These are phyloP conservation scores for Alternaria burnsii DNA, from an alignment of 2,329 filamentous ascomycete genomes.

Conservation along the genomic window DNA sequence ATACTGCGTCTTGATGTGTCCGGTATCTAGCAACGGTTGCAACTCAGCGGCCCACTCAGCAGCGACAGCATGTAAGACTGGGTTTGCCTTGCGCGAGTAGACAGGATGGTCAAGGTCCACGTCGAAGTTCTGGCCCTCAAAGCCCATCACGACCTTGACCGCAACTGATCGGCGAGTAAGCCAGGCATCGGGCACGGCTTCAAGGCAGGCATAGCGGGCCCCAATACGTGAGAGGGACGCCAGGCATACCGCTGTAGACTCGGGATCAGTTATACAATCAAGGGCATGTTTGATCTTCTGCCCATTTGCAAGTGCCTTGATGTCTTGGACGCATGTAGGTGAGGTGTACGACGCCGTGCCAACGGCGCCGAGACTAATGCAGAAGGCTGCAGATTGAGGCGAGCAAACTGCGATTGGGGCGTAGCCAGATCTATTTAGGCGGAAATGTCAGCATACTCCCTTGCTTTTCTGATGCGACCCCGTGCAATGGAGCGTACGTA, in stretches of 20 bases:
- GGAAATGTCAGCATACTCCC: neutral
- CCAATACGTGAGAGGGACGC: neutral
- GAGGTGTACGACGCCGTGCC: neutral
- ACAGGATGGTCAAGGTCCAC: neutral
- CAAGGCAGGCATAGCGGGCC: neutral
- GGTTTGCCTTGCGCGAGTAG: neutral
- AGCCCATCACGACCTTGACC: constrained; percentile 1
- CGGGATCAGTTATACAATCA: neutral
- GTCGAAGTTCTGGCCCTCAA: neutral
- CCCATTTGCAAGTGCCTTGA: neutral
- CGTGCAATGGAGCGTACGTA: too few species aligned
- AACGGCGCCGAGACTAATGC: neutral
- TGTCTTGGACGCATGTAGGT: neutral
- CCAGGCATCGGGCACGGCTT: neutral
- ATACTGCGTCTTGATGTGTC: neutral
- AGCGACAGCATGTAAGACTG: neutral
- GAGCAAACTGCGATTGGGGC: constrained; percentile 1
- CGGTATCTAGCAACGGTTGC: neutral
- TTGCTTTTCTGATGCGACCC: neutral
- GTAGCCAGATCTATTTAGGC: neutral
- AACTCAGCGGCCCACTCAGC: neutral
- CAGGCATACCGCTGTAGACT: neutral
- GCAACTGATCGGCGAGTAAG: neutral
- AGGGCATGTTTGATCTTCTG: neutral
- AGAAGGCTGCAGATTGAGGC: neutral